Conservation (phyloP, 1,284 basidiomycete species). For the Tilletia horrida region DNA sequence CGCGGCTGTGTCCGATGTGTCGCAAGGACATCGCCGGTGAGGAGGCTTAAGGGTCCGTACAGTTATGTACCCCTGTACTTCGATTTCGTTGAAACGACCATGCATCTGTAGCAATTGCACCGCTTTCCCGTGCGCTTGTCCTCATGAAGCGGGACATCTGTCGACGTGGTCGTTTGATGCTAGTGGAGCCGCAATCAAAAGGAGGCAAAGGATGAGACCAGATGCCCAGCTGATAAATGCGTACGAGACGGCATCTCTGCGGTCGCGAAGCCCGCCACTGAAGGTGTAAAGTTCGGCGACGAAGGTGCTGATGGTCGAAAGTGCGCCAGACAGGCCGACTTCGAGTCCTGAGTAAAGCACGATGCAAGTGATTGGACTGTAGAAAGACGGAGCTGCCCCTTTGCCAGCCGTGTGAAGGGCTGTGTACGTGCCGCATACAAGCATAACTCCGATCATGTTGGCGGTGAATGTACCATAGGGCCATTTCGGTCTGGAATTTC, state of each 20-base stretch:
- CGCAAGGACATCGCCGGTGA: slow-evolving; percentile 23
- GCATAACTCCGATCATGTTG: slow-evolving; percentile 67
- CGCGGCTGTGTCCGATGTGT: slow-evolving; percentile 37
- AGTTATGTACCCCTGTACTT: too few species aligned
- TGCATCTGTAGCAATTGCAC: too few species aligned
- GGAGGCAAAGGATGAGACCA: slow-evolving; percentile 39
- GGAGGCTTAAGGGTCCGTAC: not conserved
- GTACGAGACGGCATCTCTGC: slow-evolving; percentile 38
- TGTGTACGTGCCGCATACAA: slow-evolving; percentile 36
- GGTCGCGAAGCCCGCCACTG: slow-evolving; percentile 56
- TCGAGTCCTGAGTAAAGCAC: slow-evolving; percentile 58
- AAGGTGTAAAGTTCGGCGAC: slow-evolving; percentile 69
- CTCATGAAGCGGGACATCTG: slow-evolving; percentile 1
- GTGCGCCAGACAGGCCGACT: slow-evolving; percentile 91
- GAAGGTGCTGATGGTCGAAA: slow-evolving; percentile 93
- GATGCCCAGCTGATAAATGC: slow-evolving; percentile 35
- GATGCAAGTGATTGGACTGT: slow-evolving; percentile 31
- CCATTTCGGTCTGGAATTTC: slow-evolving; percentile 66
- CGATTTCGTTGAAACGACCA: too few species aligned
- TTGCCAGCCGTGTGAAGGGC: slow-evolving; percentile 31
- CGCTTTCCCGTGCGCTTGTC: not conserved
- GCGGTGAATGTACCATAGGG: slow-evolving; percentile 84
- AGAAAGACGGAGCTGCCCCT: slow-evolving; percentile 16
- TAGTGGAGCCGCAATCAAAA: slow-evolving; percentile 30
- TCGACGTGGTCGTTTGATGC: not conserved